Evolutionary conservation across 257 asterid genomes (phyloP), one percentile per base, ranked within the genome.

Genomic region (Solanum medicagineum): DNA sequence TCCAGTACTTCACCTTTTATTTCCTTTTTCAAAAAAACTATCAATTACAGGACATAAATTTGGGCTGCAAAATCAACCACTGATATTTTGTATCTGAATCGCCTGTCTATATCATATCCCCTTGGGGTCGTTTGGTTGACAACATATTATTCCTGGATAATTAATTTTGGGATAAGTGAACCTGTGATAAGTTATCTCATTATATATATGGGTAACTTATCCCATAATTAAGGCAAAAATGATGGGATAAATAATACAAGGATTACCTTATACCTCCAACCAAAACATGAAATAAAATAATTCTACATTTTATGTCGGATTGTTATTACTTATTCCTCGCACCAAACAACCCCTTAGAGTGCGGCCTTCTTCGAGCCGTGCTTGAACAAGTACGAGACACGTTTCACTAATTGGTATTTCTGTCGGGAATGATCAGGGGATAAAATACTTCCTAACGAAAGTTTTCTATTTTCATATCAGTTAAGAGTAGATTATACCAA

Each of bases 1-100:
- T 87, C 55, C 59, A 84, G 84, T 84, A 85, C 84, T 56, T 87
- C 89, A 80, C 86, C 89, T 56, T 53, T 87, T 70, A 59, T 68
- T 86, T 32, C 22, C 84, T 45, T n/a, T 13, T 74, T 7, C 47
- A 36, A 36, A 36, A 22, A n/a, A 44, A 47, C 0, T 1, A 47
- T 45, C 47, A 57, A 11, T 5, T 8, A 19, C n/a, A 60, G 68
- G 14, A n/a, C 29, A 60, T n/a, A n/a, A 4, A 60, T n/a, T 60
- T 60, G 2, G 68, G 2, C 0, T 2, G 15, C 19, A 1, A 8
- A 36, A 36, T 69, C 15, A 17, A 10, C 19, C 4, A 69, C 1
- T 36, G 17, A 69, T 69, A 5, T 36, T 17, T 69, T 69, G 14
- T 16, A 7, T 36, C 0, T 16, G 1, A 51, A 69, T 69, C 36